phyloP scores from a whole-genome alignment of 202 grass and related monocot genomes.

The Carex sylvatica region DNA sequence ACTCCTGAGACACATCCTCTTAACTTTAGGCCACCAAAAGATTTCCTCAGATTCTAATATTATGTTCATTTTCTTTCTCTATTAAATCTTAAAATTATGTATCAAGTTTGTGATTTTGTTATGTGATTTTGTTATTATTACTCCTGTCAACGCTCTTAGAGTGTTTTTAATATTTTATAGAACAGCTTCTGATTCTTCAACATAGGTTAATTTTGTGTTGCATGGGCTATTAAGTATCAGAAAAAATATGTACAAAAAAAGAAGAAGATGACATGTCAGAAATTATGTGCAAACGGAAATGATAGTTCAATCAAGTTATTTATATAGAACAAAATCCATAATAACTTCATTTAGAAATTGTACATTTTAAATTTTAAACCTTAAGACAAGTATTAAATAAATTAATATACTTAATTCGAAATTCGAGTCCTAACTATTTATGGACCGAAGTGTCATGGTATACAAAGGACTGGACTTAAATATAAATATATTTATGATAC shows the following conservation, averaged over 20 bases:
- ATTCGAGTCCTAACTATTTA: too few species aligned
- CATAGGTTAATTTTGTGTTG: neutral
- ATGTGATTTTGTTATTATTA: neutral
- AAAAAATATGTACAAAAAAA: neutral
- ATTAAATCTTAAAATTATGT: neutral
- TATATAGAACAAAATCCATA: too few species aligned
- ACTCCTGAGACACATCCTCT: slow-evolving; percentile 77
- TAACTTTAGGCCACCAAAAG: slow-evolving; percentile 85
- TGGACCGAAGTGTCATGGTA: too few species aligned
- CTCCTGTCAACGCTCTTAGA: too few species aligned
- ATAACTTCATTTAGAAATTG: too few species aligned
- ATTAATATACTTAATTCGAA: too few species aligned
- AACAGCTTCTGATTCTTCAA: neutral
- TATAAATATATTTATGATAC: too few species aligned
- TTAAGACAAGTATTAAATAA: too few species aligned
- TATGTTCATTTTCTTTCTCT: neutral
- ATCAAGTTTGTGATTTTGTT: neutral
- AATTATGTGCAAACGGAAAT: too few species aligned
- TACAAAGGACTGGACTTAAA: too few species aligned
- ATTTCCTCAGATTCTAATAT: slow-evolving; percentile 55
- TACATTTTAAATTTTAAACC: too few species aligned
- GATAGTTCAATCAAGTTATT: too few species aligned
- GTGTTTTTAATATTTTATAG: neutral
- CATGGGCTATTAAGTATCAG: neutral
- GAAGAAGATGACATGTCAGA: neutral